A percentile compares a stretch with the other conserved stretches of the same genome.
Conservation (phyloP, 2,329 filamentous ascomycete species). For the Purpureocillium takamizusanense region DNA sequence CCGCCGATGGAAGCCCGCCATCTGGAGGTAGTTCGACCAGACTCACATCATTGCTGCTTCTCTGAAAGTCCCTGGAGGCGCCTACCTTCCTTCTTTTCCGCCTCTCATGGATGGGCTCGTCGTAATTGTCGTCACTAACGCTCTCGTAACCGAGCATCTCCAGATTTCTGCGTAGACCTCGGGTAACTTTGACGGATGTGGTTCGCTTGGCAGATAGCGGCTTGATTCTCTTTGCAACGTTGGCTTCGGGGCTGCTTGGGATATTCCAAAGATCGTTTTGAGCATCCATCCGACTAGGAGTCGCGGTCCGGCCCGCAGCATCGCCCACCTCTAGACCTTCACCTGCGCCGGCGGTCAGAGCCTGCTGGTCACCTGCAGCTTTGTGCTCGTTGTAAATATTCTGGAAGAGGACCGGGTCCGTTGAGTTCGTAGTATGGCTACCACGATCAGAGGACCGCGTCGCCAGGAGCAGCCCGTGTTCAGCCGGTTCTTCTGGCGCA, state of each 20-base stretch:
- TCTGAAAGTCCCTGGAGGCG: conserved; percentile 5
- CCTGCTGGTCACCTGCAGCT: conserved; percentile 16
- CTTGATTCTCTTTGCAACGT: background rate
- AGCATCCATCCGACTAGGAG: conserved; percentile 3
- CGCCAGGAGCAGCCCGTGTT: background rate
- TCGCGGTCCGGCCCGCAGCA: background rate
- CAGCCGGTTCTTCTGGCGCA: conserved; percentile 3
- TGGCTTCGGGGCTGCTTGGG: conserved; percentile 29
- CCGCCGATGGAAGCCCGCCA: too few species aligned
- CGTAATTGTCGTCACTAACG: conserved; percentile 3
- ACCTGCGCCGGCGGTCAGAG: background rate
- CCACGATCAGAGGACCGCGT: conserved; percentile 14
- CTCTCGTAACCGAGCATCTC: conserved; percentile 11
- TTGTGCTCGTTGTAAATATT: conserved; percentile 38
- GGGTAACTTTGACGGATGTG: conserved; percentile 9
- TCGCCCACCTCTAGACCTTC: too few species aligned
- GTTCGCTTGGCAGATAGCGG: background rate
- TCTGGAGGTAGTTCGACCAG: conserved; percentile 14
- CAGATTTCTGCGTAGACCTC: conserved; percentile 7
- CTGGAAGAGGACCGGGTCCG: conserved; percentile 38
- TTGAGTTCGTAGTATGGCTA: conserved; percentile 29
- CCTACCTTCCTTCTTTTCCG: conserved; percentile 15
- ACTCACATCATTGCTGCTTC: conserved; percentile 14
- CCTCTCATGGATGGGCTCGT: conserved; percentile 1
- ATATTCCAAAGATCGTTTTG: conserved; percentile 32